Evolutionary conservation across 768 basidiomycete genomes (phyloP), one percentile per base, ranked within the genome.

Genomic region (Hemileccinum impolitum): DNA sequence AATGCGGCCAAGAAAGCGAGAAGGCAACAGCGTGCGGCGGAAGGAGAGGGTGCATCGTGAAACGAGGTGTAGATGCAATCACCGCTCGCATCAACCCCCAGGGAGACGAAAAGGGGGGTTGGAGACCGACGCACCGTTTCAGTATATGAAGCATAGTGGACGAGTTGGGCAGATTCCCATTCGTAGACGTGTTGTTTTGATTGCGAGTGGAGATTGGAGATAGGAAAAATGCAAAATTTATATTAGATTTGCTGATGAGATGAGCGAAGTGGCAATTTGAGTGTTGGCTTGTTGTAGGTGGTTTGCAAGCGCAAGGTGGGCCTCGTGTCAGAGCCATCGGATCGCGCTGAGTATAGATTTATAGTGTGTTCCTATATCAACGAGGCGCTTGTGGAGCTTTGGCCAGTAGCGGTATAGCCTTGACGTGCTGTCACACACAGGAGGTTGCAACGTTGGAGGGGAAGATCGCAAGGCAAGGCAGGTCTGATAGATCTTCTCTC

Each of bases 1-100:
- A 94, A 85, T 62, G 91, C 90, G 35, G 90, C 90, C 11, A 94
- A 94, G 74, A 94, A 94, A 72, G 90, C 90, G 26, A 74, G 88
- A 53, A 76, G 88, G 54, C 77, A 77, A 39, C 78, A 77, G 51
- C 76, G 85, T 34, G 76, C 76, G 21, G 68, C 71, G 10, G 81
- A 78, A 48, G 75, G n/a, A 38, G 60, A 52, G 6, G 39, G 1
- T 1, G 42, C 38, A 17, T 45, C 47, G 40, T 64, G 50, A 56
- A 17, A 21, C 18, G 19, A 8, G 23, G 21, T 13, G 28, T 26
- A 36, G 26, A 31, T 12, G n/a, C 26, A 10, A 18, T 28, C 39
- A 18, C 26, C 39, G 23, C 39, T 30, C 9, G 4, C 28, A 30
- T 30, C 28, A 30, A 30, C 4, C 4, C 4, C 6, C 13, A 39